Base-by-base conservation (phyloP, 441 rosid species). In the Jatropha podagrica region DNA sequence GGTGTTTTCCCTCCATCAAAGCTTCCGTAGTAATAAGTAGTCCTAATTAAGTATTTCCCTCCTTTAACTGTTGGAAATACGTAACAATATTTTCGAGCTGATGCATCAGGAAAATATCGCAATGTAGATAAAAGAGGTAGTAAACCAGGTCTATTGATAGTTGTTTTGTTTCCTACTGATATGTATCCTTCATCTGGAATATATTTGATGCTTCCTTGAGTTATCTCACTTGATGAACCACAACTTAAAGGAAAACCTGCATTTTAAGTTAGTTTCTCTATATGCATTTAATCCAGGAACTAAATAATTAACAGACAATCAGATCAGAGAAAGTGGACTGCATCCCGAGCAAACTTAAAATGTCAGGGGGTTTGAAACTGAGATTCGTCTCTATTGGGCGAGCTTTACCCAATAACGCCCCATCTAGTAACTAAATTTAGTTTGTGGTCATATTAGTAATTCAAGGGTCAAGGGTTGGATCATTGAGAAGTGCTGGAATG, bases 1-100 rank as follows among this genome's bases (percentile, higher is more conserved):
- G 99, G 96, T 63, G 74, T 82, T 10, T 77, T 77, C 56, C 95
- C 89, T 11, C 98, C 97, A 71, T 93, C 96, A 37, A 83, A 95
- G 41, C 85, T 85, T 13, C 98, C 99, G 73, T 93, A 95, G 73
- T 75, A 95, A 71, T 89, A 95, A 2, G 90, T 85, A 11, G 95
- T 93, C 72, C 93, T 84, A 17, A 92, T 84, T 3, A 95, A 80
- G 80, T 92, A 91, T 79, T 89, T 95, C 71, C 83, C 88, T 46
- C 94, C 92, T 76, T 83, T 83, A 65, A 78, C 70, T 41, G 80
- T 88, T 0, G 88, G 89, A 70, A 93, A 77, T 13, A 59, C 79
- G 54, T 87, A 93, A 83, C 99, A 95, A 74, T 84, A 89, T 65
- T 93, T 95, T 38, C 88, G 71, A 0, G 91, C 90, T 20, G 79